Base-by-base conservation (phyloP, 1,284 basidiomycete genomes). In the Ustilago curta region DNA sequence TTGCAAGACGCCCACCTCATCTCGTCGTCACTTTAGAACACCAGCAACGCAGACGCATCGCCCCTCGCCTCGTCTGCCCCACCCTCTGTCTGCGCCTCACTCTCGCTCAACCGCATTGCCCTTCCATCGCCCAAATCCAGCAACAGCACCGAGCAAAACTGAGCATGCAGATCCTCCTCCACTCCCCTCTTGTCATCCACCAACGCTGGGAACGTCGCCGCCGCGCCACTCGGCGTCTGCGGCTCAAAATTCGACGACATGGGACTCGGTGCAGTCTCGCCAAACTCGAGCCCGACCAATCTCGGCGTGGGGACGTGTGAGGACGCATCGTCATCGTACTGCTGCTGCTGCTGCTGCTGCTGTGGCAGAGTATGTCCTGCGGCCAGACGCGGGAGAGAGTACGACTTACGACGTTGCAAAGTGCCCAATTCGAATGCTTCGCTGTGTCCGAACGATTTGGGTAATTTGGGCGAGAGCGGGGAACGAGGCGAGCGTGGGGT, bases 121-220 rank as follows among this genome's bases (percentile, higher is more conserved):
- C 40, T 64, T 0, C 70, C 70, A 49, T 74, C 54, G 8, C 71
- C 66, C 3, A 74, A 12, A 53, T 74, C 71, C 14, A 70, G 19
- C 31, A 66, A 19, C 8, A 74, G 32, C 19, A 56, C 71, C 18
- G 62, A 66, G 32, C 66, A 68, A 29, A 74, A 66, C 32, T 74
- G 66, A 6, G 21, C 64, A 29, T 62, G 57, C 40, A 68, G 42
- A 45, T 63, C 64, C 2, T 64, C 70, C 6, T 8, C 51, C 21
- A n/a, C 43, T 16, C 18, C 31, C 19, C 42, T 47, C 32, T 21
- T 21, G 29, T 19, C 27, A 23, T 27, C 50, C 25, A 8, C 27
- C 50, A 57, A 5, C 18, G 27, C 31, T 1, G 59, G 59, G 37
- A 69, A 69, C 5, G 25, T 55, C 2, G 49, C 18, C 2, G 49